A percentile compares a stretch with the other conserved stretches of the same genome.
phyloP scores from a whole-genome alignment of 257 asterid species.

The Galeopsis tetrahit region DNA sequence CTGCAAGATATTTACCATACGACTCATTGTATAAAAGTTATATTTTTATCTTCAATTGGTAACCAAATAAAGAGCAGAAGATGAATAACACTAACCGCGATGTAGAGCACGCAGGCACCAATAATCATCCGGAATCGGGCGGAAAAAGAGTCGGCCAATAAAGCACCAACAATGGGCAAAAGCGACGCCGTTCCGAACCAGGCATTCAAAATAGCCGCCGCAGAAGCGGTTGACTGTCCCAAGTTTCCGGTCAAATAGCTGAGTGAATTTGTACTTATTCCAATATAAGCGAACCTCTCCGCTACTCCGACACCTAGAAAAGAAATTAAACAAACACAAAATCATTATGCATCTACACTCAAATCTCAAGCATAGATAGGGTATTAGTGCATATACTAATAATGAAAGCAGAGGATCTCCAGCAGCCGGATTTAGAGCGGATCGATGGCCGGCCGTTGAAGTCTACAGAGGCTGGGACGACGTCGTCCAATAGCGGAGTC shows the following conservation, averaged over 20 bases:
- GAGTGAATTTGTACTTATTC: slow-evolving; percentile 37
- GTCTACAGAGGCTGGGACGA: slow-evolving; percentile 31
- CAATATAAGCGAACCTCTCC: slow-evolving; percentile 12
- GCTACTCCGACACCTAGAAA: slow-evolving; percentile 14
- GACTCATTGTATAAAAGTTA: no score
- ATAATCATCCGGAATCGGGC: slow-evolving; percentile 28
- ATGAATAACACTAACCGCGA: background rate
- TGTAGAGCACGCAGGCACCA: background rate
- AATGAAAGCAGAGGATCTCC: slow-evolving; percentile 50
- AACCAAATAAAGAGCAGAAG: background rate
- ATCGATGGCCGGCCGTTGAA: slow-evolving; percentile 37
- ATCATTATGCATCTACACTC: no score
- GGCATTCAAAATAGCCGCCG: slow-evolving; percentile 20
- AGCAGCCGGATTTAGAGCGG: slow-evolving; percentile 47
- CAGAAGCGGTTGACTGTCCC: slow-evolving; percentile 18
- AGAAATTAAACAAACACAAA: no score
- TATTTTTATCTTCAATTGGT: no score
- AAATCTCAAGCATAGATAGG: no score
- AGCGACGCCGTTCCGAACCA: slow-evolving; percentile 26
- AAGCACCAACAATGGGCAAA: slow-evolving; percentile 12
- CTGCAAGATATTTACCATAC: no score
- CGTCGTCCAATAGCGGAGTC: slow-evolving; percentile 33
- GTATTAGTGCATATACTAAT: slow-evolving; percentile 36
- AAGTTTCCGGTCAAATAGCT: slow-evolving; percentile 43
- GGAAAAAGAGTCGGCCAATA: slow-evolving; percentile 20